Evolutionary conservation across 805 yeast species (phyloP).

Genomic region (Brettanomyces bruxellensis): DNA sequence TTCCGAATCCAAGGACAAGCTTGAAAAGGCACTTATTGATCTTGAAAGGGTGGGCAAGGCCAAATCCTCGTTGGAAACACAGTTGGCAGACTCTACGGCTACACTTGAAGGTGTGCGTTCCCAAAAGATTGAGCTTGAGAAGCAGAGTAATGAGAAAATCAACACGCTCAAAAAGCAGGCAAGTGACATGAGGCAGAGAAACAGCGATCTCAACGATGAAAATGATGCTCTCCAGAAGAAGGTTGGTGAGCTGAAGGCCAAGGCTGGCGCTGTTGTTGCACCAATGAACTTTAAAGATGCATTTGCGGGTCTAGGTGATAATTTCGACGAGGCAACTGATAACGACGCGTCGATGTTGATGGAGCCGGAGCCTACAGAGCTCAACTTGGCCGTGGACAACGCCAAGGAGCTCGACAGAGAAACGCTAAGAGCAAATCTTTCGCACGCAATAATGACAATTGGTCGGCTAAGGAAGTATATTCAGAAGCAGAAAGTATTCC

Average conservation of each 20-base stretch:
- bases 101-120: conserved; percentile 39
- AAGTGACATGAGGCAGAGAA: conserved; percentile 38
- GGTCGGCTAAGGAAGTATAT: conserved; percentile 45
- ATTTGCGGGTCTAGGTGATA: background rate
- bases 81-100: conserved; percentile 29
- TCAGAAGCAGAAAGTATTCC: conserved; percentile 12
- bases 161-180: conserved; percentile 32
- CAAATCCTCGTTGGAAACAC: conserved; percentile 15
- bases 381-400: conserved; percentile 25
- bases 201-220: conserved; percentile 59
- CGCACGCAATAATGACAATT: conserved; percentile 55
- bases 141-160: conserved; percentile 30
- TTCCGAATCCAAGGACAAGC: conserved; percentile 31
- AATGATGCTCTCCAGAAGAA: conserved; percentile 47
- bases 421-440: conserved; percentile 53
- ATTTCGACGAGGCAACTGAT: conserved; percentile 3
- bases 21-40: conserved; percentile 30
- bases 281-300: background rate
- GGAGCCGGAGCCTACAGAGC: conserved; percentile 29
- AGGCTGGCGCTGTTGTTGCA: background rate
- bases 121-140: conserved; percentile 31
- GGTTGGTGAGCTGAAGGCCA: conserved; percentile 18
- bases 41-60: conserved; percentile 32
- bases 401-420: conserved; percentile 51
- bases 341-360: conserved; percentile 17